Conservation (phyloP, 768 basidiomycete genomes). For the Leccinum variicolor region DNA sequence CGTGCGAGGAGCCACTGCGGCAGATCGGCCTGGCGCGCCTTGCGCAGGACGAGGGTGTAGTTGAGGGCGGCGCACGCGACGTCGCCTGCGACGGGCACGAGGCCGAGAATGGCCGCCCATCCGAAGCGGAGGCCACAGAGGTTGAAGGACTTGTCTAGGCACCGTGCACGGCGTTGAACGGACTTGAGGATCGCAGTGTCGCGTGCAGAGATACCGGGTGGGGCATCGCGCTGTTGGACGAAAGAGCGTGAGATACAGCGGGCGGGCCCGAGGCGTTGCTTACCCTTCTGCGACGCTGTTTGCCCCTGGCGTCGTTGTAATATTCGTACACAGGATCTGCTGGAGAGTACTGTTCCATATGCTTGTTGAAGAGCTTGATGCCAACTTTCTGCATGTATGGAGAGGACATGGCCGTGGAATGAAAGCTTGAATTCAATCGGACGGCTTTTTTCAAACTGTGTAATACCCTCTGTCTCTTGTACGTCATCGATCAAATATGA, state of each 20-base stretch:
- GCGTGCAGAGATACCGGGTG: constrained; percentile 71
- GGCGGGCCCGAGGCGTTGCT: constrained; percentile 7
- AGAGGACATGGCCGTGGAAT: constrained; percentile 15
- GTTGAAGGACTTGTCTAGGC: constrained; percentile 84
- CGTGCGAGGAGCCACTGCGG: constrained; percentile 61
- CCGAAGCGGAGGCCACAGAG: constrained; percentile 82
- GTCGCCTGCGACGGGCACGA: constrained; percentile 71
- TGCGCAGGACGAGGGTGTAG: constrained; percentile 74
- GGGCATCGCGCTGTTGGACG: constrained; percentile 57
- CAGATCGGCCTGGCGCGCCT: constrained; percentile 70
- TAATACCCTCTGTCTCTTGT: neutral
- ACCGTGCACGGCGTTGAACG: constrained; percentile 74
- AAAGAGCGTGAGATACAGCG: neutral
- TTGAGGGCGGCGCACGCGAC: constrained; percentile 59
- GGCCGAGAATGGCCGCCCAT: constrained; percentile 79
- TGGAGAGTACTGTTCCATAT: constrained; percentile 66
- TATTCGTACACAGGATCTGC: constrained; percentile 68
- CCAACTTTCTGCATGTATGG: constrained; percentile 44
- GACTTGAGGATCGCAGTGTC: constrained; percentile 74
- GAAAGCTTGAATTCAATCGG: neutral
- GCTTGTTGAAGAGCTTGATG: constrained; percentile 56
- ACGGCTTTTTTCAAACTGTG: neutral
- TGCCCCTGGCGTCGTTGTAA: constrained; percentile 28
- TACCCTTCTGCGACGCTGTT: constrained; percentile 36
- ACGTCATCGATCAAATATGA: constrained; percentile 8